Evolutionary conservation across 2,329 filamentous ascomycete genomes (phyloP).

Genomic region (Coniochaeta sp.): DNA sequence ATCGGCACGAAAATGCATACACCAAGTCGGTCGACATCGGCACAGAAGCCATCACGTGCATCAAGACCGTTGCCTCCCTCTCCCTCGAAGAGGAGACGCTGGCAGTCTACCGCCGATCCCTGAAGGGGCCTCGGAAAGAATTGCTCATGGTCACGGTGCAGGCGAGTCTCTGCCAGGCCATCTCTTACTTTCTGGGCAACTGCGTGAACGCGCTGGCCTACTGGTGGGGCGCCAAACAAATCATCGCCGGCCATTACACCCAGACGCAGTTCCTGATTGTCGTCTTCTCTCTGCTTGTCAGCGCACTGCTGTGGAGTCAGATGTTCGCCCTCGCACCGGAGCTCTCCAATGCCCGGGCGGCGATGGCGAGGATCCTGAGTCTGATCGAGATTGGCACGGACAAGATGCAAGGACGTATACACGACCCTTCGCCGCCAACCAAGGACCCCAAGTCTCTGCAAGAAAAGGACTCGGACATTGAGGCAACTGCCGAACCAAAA

Average conservation of each 20-base stretch:
- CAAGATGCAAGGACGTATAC: slow-evolving; percentile 9
- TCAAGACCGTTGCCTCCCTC: slow-evolving; percentile 54
- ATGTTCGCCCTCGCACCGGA: slow-evolving; percentile 71
- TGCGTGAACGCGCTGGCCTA: slow-evolving; percentile 69
- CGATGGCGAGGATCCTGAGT: slow-evolving; percentile 51
- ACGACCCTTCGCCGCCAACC: slow-evolving; percentile 3
- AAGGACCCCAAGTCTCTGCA: background rate
- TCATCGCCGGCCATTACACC: slow-evolving; percentile 55
- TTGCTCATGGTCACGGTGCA: slow-evolving; percentile 40
- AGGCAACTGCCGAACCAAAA: slow-evolving; percentile 19
- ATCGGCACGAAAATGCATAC: slow-evolving; percentile 57
- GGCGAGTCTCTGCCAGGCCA: slow-evolving; percentile 52
- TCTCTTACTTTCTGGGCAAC: slow-evolving; percentile 55
- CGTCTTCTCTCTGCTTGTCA: slow-evolving; percentile 62
- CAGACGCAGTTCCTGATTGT: slow-evolving; percentile 68
- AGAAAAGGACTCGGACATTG: slow-evolving; percentile 12
- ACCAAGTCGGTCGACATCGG: slow-evolving; percentile 56
- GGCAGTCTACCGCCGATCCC: slow-evolving; percentile 42
- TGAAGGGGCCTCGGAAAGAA: slow-evolving; percentile 44
- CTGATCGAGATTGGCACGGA: slow-evolving; percentile 37
- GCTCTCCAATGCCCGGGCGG: slow-evolving; percentile 56
- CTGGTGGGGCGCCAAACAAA: slow-evolving; percentile 71
- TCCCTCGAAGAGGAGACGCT: slow-evolving; percentile 45
- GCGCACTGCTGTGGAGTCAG: slow-evolving; percentile 65
- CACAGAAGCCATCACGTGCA: slow-evolving; percentile 58